Conservation (phyloP, 139 green algal species). For the Chlamydomonas sp. region DNA sequence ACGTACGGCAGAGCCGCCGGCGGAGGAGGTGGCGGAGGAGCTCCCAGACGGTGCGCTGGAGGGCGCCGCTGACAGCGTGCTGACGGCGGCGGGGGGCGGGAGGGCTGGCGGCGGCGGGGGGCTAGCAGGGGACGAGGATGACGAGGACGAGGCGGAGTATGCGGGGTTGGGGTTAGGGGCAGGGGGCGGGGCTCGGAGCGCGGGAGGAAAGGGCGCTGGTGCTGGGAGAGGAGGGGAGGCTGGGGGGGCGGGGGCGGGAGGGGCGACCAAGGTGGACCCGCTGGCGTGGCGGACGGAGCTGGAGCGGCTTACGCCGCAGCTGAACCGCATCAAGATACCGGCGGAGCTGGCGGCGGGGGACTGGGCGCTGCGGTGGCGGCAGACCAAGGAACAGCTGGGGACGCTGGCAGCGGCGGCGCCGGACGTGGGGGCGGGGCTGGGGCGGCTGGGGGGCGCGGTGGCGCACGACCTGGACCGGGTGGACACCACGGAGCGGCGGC, state of each 20-base stretch:
- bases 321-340: slow-evolving; percentile 40
- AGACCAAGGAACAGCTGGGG: slow-evolving; percentile 28
- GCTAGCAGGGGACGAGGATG: background rate
- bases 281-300: slow-evolving; percentile 50
- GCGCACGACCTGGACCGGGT: slow-evolving; percentile 29
- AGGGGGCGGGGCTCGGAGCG: background rate
- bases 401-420: slow-evolving; percentile 7
- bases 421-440: background rate
- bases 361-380: slow-evolving; percentile 44
- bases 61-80: background rate
- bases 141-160: slow-evolving; percentile 24
- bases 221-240: background rate
- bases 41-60: background rate
- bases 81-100: background rate
- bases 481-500: slow-evolving; percentile 20
- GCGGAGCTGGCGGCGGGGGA: slow-evolving; percentile 31
- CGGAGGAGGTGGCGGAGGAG: slow-evolving; percentile 36
- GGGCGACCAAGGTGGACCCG: slow-evolving; percentile 40
- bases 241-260: background rate
- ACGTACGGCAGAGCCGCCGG: background rate
- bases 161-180: background rate
- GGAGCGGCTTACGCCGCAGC: slow-evolving; percentile 52
- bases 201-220: background rate
- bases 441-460: background rate
- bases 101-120: background rate